Evolutionary conservation across 2,329 filamentous ascomycete species (phyloP), one percentile per base, ranked within the genome.

Genomic region (Sclerotinia subarctica): DNA sequence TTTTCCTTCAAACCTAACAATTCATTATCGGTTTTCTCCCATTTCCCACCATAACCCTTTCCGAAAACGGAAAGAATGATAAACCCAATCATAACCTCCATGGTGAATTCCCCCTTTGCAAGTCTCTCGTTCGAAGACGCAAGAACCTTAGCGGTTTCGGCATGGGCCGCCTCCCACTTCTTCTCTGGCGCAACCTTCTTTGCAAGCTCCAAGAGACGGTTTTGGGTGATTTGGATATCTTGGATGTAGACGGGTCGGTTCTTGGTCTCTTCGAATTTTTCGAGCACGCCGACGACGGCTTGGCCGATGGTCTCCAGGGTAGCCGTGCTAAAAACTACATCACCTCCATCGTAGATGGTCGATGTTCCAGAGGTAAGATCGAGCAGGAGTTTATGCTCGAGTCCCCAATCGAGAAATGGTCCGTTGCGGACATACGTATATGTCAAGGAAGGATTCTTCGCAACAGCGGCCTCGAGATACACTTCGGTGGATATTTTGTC

Each of bases 381-480:
- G 1, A 85, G 63, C 6, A 85, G 60, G 72, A 88, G 83, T 2
- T 77, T 77, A 1, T 49, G 72, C 70, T 75, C 49, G 6, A 82
- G 59, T 10, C 80, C 81, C 85, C 84, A 88, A 75, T 90, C 88
- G 68, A 89, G 82, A 77, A 90, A 89, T 0, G 79, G 76, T 0
- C 83, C 83, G 65, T 80, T 85, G 32, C 82, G 78, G 2, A 90
- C 76, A 24, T 79, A 78, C 0, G 84, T 88, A 79, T 88, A 90
- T 19, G 82, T 79, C 79, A 89, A 74, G 47, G 76, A 69, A 60
- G 78, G 76, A 52, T 79, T 76, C 72, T 79, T 76, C 5, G 80
- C 64, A 21, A 70, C 76, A 57, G 80, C 78, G 72, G 80, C 78
- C 46, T 76, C 76, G 5, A 86, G 69, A 66, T 80, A 76, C 4